A percentile compares a stretch with the other conserved stretches of the same genome.
These are phyloP conservation scores for Mycosphaerella arachidis DNA, from an alignment of 2,329 filamentous ascomycete species.

Conservation along the genomic window DNA sequence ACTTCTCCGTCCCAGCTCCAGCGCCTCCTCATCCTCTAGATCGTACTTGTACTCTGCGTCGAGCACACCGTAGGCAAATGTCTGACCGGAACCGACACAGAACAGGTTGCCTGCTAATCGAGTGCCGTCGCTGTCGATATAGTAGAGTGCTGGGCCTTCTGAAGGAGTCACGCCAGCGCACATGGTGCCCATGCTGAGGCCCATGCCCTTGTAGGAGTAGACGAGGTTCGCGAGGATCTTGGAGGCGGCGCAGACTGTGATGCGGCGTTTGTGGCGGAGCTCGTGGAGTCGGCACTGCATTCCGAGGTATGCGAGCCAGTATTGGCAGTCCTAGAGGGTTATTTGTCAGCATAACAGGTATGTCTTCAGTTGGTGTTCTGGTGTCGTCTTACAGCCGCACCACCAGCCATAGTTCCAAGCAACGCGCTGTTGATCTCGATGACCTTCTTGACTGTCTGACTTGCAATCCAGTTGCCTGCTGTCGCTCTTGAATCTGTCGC, in stretches of 20 bases:
- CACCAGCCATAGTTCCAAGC: slow-evolving; percentile 96
- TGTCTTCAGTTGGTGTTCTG: background rate
- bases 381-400: slow-evolving; percentile 66
- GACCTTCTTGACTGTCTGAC: slow-evolving; percentile 99
- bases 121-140: slow-evolving; percentile 96
- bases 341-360: slow-evolving; percentile 12
- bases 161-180: slow-evolving; percentile 92
- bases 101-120: slow-evolving; percentile 90
- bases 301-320: slow-evolving; percentile 97
- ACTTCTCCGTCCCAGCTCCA: slow-evolving; percentile 84
- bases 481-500: slow-evolving; percentile 96
- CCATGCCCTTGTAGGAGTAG: slow-evolving; percentile 98
- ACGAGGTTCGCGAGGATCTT: slow-evolving; percentile 99
- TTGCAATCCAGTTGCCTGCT: slow-evolving; percentile 98
- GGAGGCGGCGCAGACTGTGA: slow-evolving; percentile 91
- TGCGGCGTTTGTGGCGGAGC: slow-evolving; percentile 97
- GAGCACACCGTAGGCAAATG: slow-evolving; percentile 95
- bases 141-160: slow-evolving; percentile 96
- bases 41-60: slow-evolving; percentile 95
- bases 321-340: slow-evolving; percentile 79
- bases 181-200: slow-evolving; percentile 98
- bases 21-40: slow-evolving; percentile 76
- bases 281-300: slow-evolving; percentile 99
- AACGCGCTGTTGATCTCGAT: slow-evolving; percentile 96
- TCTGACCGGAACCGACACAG: slow-evolving; percentile 97